Evolutionary conservation across 2,329 filamentous ascomycete species (phyloP), one percentile per base, ranked within the genome.

Genomic region (Grosmannia clavigera): DNA sequence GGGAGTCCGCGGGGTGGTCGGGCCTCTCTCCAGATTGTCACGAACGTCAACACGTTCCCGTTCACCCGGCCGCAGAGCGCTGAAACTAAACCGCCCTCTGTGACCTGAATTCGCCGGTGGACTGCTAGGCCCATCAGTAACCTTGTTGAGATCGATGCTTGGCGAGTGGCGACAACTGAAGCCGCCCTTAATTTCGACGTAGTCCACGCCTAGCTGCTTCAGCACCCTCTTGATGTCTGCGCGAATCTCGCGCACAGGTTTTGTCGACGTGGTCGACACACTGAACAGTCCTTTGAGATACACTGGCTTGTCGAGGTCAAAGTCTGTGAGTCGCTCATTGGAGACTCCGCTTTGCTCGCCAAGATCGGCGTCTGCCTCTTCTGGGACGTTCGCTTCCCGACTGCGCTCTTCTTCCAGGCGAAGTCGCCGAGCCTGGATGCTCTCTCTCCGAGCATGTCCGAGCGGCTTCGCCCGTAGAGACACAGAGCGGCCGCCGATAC

Each of bases 271-370:
- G 0, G 94, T 99, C 4, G 90, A 95, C 59, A 97, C 94, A 68
- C 92, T 97, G 75, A 99, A 97, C 22, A 99, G 79, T 5, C 94
- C 94, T 73, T 97, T 99, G 61, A 99, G 81, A 71, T 88, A 97
- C 3, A 97, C 94, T 0, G 94, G 94, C 71, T 96, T 96, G 58
- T 92, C 86, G 62, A 92, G 82, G 65, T 95, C 90, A 5, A 87
- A 85, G 65, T 82, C 84, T 63, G 83, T 80, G 11, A 86, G 71
- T 29, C 81, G 75, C 50, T 86, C 83, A 2, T 79, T 82, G 10
- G 83, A 86, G 33, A 79, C 72, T 3, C 81, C 81, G 61, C 81
- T 85, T 40, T 77, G 77, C 61, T 84, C 81, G 22, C 80, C 82
- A 31, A 90, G 75, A 61, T 96, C 91, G 56, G 85, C 82, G 68